phyloP scores from a whole-genome alignment of 192 early-diverging fungal species.

The Geranomyces variabilis region DNA sequence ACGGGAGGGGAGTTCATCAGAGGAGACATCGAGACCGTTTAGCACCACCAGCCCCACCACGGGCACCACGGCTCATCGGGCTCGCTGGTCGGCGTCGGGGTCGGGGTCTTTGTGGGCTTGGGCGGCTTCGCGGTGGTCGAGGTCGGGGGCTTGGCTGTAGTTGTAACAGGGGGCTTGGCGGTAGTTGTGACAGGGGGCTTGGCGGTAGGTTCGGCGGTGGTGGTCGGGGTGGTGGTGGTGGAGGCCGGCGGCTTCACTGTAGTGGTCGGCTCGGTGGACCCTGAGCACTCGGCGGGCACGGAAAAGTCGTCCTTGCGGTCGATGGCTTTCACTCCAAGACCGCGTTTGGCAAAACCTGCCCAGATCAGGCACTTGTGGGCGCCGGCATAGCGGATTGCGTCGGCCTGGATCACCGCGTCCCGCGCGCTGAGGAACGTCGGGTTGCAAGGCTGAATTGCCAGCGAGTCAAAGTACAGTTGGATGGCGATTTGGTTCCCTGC shows the following conservation, averaged over 20 bases:
- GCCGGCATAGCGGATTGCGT: slow-evolving; percentile 51
- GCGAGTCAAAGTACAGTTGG: slow-evolving; percentile 54
- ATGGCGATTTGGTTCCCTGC: slow-evolving; percentile 56
- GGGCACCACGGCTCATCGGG: neutral
- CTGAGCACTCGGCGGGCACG: slow-evolving; percentile 25
- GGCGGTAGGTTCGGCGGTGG: slow-evolving; percentile 6
- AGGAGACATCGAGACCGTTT: neutral
- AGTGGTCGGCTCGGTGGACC: neutral
- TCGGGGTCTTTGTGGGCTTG: neutral
- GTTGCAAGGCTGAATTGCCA: slow-evolving; percentile 69
- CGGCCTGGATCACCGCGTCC: slow-evolving; percentile 64
- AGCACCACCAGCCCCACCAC: slow-evolving; percentile 5
- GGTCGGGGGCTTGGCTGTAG: neutral
- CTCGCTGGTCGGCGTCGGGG: neutral
- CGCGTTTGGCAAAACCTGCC: slow-evolving; percentile 68
- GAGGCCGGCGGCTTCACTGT: neutral
- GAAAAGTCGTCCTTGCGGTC: slow-evolving; percentile 13
- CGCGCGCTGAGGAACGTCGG: slow-evolving; percentile 68
- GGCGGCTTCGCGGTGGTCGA: neutral
- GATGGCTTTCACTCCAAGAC: slow-evolving; percentile 54
- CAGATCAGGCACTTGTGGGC: slow-evolving; percentile 57
- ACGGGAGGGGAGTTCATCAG: too few species aligned
- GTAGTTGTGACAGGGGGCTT: neutral
- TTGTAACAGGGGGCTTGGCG: neutral
- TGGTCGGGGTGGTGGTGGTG: neutral